Conservation (phyloP, 1,139 yeast species). For the Sugiyamaella japonica region DNA sequence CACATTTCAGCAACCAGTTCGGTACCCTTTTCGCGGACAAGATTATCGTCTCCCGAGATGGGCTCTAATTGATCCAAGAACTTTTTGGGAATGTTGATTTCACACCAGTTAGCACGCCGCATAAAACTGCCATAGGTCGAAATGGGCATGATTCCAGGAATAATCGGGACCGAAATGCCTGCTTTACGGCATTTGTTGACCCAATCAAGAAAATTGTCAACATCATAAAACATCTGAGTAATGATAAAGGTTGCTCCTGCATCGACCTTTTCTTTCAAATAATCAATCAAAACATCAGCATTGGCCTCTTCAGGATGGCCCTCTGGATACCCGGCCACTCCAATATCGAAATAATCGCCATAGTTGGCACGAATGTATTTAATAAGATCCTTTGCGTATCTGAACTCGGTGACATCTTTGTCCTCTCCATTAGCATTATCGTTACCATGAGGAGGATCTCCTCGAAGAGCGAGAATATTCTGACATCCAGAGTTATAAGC, state of each 20-base stretch:
- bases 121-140: constrained; percentile 89
- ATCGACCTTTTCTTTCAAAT: constrained; percentile 82
- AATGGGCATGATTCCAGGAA: constrained; percentile 98
- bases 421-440: constrained; percentile 51
- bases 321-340: constrained; percentile 95
- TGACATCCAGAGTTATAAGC: constrained; percentile 94
- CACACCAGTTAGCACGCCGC: constrained; percentile 94
- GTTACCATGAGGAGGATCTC: constrained; percentile 75
- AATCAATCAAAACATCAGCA: constrained; percentile 55
- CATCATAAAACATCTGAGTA: constrained; percentile 93
- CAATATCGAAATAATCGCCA: constrained; percentile 80
- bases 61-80: constrained; percentile 75
- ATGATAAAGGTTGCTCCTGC: constrained; percentile 92
- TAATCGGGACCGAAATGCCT: constrained; percentile 84
- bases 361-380: constrained; percentile 65
- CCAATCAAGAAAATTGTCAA: constrained; percentile 81
- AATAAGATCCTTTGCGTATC: constrained; percentile 79
- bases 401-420: constrained; percentile 47
- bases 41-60: constrained; percentile 84
- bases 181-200: constrained; percentile 65
- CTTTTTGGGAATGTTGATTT: constrained; percentile 71
- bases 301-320: constrained; percentile 94
- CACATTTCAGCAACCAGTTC: constrained; percentile 85
- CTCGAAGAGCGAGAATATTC: constrained; percentile 89
- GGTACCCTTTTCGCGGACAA: constrained; percentile 85